Conservation (phyloP, 352 stramenopile species). For the Pythium brassicae region DNA sequence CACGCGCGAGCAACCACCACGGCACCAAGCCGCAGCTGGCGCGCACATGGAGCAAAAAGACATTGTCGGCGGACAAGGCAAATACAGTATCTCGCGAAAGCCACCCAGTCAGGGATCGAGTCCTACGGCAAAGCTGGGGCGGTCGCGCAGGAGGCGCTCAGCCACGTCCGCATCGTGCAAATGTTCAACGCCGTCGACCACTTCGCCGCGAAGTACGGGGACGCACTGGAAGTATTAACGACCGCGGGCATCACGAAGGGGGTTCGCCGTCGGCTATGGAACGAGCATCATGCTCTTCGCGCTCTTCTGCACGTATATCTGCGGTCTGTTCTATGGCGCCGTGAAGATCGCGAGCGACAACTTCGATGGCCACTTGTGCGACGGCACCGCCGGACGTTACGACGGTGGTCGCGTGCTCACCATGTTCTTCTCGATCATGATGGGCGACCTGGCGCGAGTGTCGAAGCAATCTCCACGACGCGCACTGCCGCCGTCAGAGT, state of each 20-base stretch:
- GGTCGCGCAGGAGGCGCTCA: conserved; percentile 60
- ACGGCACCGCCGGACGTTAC: conserved; percentile 38
- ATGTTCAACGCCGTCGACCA: conserved; percentile 68
- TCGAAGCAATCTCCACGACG: conserved; percentile 45
- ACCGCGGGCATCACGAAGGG: conserved; percentile 43
- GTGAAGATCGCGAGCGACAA: conserved; percentile 59
- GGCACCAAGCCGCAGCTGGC: too few relatives aligned
- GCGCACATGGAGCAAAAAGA: too few relatives aligned
- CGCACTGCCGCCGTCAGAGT: conserved; percentile 51
- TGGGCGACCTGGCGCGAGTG: conserved; percentile 56
- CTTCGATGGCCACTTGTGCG: conserved; percentile 38
- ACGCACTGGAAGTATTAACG: conserved; percentile 34
- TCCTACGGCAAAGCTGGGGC: conserved; percentile 62
- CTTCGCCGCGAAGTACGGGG: conserved; percentile 57
- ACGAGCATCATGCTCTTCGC: conserved; percentile 66
- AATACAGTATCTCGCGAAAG: conserved; percentile 32
- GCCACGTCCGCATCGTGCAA: conserved; percentile 72
- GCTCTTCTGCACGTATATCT: conserved; percentile 62
- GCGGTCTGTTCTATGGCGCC: conserved; percentile 75
- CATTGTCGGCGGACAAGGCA: too few relatives aligned
- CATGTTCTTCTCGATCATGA: conserved; percentile 64
- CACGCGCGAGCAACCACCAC: too few relatives aligned
- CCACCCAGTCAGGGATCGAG: conserved; percentile 45
- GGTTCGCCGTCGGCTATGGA: conserved; percentile 45
- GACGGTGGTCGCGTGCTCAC: conserved; percentile 58